Percentiles rank a stretch among this genome's conserved stretches.
phyloP scores from a whole-genome alignment of 441 rosid genomes.

The Theobroma grandiflorum region DNA sequence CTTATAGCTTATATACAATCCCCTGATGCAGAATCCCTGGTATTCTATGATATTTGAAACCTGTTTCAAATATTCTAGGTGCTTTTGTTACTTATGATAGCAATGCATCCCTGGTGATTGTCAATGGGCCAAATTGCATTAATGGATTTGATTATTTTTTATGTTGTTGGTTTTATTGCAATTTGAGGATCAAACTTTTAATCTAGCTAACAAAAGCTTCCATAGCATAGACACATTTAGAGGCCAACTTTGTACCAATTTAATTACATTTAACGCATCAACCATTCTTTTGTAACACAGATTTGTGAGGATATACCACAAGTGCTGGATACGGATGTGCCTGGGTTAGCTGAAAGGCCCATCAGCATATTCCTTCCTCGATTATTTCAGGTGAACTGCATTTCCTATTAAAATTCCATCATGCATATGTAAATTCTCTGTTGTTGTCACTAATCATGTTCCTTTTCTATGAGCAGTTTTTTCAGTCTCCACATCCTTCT shows the following conservation, averaged over 20 bases:
- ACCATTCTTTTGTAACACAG: constrained; percentile 45
- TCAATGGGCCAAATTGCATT: neutral
- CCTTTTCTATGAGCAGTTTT: constrained; percentile 68
- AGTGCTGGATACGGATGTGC: constrained; percentile 86
- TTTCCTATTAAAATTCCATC: constrained; percentile 14
- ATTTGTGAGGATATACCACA: constrained; percentile 99
- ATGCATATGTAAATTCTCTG: constrained; percentile 1
- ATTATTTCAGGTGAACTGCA: constrained; percentile 70
- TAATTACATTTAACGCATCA: neutral
- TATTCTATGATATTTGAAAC: neutral
- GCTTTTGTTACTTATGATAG: constrained; percentile 4
- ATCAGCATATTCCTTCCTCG: constrained; percentile 86
- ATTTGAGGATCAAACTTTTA: constrained; percentile 8
- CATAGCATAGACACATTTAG: neutral
- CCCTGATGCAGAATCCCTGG: constrained; percentile 9
- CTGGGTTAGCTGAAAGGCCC: constrained; percentile 90
- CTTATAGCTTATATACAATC: neutral
- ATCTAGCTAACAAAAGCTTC: neutral
- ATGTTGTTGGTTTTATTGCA: constrained; percentile 3
- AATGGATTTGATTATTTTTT: neutral
- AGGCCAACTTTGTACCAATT: constrained; percentile 17
- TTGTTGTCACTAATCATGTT: neutral
- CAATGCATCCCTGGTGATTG: neutral
- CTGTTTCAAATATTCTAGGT: constrained; percentile 11
- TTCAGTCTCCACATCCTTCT: constrained; percentile 92